A percentile compares a stretch with the other conserved stretches of the same genome.
These are phyloP conservation scores for Eimeria tenella DNA, from an alignment of 169 alveolate genomes.

Conservation along the genomic window DNA sequence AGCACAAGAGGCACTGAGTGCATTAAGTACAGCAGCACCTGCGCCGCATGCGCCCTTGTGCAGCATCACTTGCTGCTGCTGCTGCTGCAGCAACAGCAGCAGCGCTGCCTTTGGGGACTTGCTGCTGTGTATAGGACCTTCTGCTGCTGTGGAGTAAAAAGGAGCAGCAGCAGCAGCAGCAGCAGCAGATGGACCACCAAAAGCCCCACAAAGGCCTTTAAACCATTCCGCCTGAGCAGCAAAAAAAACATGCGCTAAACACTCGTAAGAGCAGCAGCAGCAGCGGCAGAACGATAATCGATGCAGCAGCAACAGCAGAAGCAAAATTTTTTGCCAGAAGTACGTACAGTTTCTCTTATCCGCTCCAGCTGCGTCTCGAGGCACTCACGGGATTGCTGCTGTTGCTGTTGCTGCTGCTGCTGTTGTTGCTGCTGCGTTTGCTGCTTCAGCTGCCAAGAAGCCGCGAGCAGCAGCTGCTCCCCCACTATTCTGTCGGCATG, in stretches of 20 bases:
- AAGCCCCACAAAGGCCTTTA: background rate
- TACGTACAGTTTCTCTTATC: constrained; percentile 27
- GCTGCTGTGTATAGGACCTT: background rate
- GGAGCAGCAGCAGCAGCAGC: constrained; percentile 57
- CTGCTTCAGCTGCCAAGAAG: constrained; percentile 51
- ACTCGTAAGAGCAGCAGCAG: background rate
- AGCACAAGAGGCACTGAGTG: constrained; percentile 8
- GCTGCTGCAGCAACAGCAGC: constrained; percentile 64
- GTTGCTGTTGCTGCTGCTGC: constrained; percentile 41
- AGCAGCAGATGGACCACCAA: constrained; percentile 35
- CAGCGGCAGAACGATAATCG: background rate
- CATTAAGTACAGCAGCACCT: constrained; percentile 8
- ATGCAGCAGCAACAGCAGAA: constrained; percentile 11
- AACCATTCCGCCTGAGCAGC: constrained; percentile 70
- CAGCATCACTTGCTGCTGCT: constrained; percentile 36
- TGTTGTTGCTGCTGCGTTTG: constrained; percentile 14
- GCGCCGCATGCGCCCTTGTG: constrained; percentile 22
- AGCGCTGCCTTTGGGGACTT: background rate
- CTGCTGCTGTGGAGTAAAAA: constrained; percentile 54
- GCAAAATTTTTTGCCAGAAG: background rate
- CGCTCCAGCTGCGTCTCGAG: background rate
- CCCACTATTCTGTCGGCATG: constrained; percentile 44
- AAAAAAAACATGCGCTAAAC: background rate
- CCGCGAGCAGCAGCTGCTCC: constrained; percentile 37
- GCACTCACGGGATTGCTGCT: background rate